These are phyloP conservation scores for Leucocoprinus leucothites DNA, from an alignment of 768 basidiomycete genomes.

Conservation along the genomic window DNA sequence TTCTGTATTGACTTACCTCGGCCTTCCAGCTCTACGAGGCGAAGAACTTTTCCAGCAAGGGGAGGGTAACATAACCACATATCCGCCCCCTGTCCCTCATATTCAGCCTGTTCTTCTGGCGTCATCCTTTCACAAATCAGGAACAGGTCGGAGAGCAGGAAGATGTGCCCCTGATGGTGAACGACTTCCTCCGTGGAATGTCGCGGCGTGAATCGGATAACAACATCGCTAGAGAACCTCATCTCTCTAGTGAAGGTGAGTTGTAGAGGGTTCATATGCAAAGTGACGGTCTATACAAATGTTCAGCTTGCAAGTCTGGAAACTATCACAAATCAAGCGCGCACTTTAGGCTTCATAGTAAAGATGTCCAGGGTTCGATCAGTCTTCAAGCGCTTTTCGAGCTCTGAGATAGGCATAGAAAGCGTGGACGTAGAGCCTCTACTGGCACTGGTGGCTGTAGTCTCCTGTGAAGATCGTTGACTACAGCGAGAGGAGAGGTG, in stretches of 20 bases:
- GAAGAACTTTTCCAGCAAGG: slow-evolving; percentile 89
- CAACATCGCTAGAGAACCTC: slow-evolving; percentile 66
- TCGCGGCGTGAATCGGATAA: slow-evolving; percentile 74
- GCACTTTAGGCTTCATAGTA: slow-evolving; percentile 81
- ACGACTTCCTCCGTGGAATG: slow-evolving; percentile 71
- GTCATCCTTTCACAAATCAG: slow-evolving; percentile 85
- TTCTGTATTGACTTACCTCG: slow-evolving; percentile 44
- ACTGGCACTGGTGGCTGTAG: slow-evolving; percentile 50
- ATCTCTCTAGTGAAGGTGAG: slow-evolving; percentile 78
- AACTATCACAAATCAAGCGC: neutral
- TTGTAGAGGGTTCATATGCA: slow-evolving; percentile 83
- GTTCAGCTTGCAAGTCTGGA: neutral
- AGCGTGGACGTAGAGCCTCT: slow-evolving; percentile 49
- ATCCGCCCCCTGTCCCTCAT: slow-evolving; percentile 60
- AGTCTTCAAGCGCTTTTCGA: slow-evolving; percentile 78
- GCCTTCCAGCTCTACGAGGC: slow-evolving; percentile 57
- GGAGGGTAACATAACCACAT: slow-evolving; percentile 96
- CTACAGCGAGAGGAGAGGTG: slow-evolving; percentile 6
- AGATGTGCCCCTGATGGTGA: slow-evolving; percentile 79
- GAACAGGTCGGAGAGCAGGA: slow-evolving; percentile 91
- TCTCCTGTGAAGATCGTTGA: slow-evolving; percentile 61
- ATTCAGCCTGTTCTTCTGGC: slow-evolving; percentile 52
- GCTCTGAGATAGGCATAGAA: slow-evolving; percentile 62
- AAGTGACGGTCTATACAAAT: slow-evolving; percentile 66
- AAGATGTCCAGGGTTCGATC: slow-evolving; percentile 88